phyloP scores from a whole-genome alignment of 306 rosid genomes.

The Prunus davidiana region DNA sequence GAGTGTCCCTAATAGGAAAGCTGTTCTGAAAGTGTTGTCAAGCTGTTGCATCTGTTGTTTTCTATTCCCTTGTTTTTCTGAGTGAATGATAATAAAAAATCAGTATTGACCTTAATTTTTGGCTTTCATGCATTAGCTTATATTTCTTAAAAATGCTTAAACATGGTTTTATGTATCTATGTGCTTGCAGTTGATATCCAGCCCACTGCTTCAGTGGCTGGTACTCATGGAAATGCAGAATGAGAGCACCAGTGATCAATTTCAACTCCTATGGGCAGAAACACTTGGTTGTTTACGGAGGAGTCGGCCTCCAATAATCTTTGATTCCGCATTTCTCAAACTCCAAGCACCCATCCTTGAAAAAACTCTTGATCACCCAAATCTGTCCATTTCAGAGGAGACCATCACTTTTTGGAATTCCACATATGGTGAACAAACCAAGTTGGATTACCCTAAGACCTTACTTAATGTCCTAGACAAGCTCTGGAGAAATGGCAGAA shows the following conservation, averaged over 20 bases:
- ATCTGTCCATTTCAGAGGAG: constrained; percentile 59
- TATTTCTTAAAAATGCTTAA: background rate
- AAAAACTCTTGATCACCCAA: constrained; percentile 72
- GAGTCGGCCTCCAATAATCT: constrained; percentile 57
- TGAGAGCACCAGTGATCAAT: constrained; percentile 36
- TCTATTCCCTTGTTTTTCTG: background rate
- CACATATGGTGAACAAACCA: constrained; percentile 55
- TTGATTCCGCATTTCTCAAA: constrained; percentile 58
- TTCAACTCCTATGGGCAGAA: constrained; percentile 62
- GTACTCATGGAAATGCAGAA: constrained; percentile 41
- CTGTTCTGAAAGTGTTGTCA: background rate
- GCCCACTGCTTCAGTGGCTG: constrained; percentile 71
- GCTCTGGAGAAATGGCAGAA: constrained; percentile 56
- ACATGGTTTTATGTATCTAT: background rate
- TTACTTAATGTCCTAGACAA: constrained; percentile 65
- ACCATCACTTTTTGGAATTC: constrained; percentile 74
- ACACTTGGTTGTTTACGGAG: constrained; percentile 45
- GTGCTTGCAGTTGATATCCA: constrained; percentile 49
- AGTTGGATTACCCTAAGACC: constrained; percentile 58
- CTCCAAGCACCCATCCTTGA: constrained; percentile 61
- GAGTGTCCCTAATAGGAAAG: background rate
- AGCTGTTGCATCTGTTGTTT: background rate
- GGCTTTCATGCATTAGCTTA: background rate
- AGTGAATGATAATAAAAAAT: background rate
- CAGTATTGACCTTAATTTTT: background rate